Base-by-base conservation (phyloP, 495 filamentous ascomycete species). In the Aspergillus diversus region DNA sequence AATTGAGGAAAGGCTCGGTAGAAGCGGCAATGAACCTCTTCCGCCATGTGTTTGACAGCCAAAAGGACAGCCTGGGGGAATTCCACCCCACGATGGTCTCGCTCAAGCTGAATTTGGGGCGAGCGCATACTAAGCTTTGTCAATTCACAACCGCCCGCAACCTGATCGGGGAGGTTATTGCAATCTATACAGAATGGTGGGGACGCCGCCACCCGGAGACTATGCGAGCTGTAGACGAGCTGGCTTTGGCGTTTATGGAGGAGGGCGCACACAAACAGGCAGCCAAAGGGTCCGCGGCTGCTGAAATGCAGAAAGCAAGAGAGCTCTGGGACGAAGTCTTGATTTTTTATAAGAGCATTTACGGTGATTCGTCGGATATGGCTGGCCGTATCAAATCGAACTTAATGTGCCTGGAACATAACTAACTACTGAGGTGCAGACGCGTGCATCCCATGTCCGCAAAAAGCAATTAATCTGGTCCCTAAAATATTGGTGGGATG, bases 181-280 rank as follows among this genome's bases (percentile, higher is more conserved):
- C 46, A 17, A 49, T 49, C 13, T 49, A 49, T 17, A 49, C 46
- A 3, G 46, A 49, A 16, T 49, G 46, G 46, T 49, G 46, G 46
- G 46, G 46, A 4, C 46, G 46, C 5, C 12, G 46, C 12, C 46
- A 49, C 46, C 46, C 46, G 8, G 46, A 49, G 8, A 49, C 46
- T 17, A 49, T 49, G 46, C 46, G 46, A 49, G 46, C 46, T 7
- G 46, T 49, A 7, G 46, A 49, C 7, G 46, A 49, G n/a, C 46
- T 49, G 5, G 46, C 46, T 16, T 17, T 49, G 3, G 17, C 46
- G n/a, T 16, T 49, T 21, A 8, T 49, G 4, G 46, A 49, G 1
- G 46, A 49, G 46, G 17, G 17, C 7, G 5, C 15, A 0, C 3
- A 49, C 13, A n/a, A 49, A 4, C 46, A 49, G n/a, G 7, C 13